These are phyloP conservation scores for Lactarius hengduanensis DNA, from an alignment of 768 basidiomycete species.

Conservation along the genomic window DNA sequence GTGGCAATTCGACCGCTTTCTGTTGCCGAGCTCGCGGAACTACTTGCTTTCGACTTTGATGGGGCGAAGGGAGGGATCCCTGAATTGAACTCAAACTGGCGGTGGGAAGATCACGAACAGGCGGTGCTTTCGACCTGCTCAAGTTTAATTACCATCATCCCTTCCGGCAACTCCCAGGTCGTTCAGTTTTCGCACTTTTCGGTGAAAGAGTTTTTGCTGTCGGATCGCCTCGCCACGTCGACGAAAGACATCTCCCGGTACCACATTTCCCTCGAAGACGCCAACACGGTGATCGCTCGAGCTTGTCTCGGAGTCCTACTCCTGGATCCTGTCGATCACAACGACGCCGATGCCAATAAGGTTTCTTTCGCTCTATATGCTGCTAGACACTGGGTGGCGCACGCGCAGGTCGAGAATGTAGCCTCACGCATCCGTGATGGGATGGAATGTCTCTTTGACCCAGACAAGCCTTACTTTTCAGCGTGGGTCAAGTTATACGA, in stretches of 20 bases:
- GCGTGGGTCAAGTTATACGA: not conserved
- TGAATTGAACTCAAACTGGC: not conserved
- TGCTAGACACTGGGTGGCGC: not conserved
- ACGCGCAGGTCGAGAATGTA: not conserved
- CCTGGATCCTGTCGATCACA: no score
- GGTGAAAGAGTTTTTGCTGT: no score
- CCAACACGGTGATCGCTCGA: no score
- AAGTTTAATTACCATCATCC: not conserved
- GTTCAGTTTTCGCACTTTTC: no score
- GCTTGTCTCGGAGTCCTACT: no score
- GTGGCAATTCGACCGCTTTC: not conserved
- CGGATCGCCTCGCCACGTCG: no score
- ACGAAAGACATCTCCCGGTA: no score
- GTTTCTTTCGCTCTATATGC: not conserved
- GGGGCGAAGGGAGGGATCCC: not conserved
- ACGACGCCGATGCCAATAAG: not conserved
- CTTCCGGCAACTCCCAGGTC: no score
- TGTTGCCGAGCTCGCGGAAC: not conserved
- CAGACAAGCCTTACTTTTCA: not conserved
- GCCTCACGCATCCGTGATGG: not conserved
- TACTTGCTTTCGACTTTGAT: not conserved
- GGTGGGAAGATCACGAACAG: not conserved
- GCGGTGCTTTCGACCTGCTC: not conserved
- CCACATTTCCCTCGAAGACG: no score
- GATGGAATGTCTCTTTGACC: not conserved